These are phyloP conservation scores for Endotrypanum monterogeii DNA, from an alignment of 208 protist genomes.

Conservation along the genomic window DNA sequence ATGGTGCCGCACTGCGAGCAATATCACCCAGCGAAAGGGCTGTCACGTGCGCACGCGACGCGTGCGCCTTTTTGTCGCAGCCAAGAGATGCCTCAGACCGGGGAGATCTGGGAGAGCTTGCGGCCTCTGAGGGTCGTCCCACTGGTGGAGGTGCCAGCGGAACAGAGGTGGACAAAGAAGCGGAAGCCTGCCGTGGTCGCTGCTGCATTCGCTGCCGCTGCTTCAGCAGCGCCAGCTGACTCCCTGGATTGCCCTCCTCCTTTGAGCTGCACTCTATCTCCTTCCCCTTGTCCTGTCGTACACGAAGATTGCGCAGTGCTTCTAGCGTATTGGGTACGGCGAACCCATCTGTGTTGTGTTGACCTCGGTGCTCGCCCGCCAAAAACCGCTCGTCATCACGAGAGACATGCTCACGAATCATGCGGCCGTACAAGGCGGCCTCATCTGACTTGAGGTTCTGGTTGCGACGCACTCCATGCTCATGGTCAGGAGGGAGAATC, in stretches of 20 bases:
- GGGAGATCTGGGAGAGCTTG: constrained; percentile 8
- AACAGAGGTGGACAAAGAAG: constrained; percentile 5
- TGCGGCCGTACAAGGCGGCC: constrained; percentile 33
- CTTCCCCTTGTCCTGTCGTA: constrained; percentile 16
- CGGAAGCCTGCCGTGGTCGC: constrained; percentile 1
- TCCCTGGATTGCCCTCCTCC: constrained; percentile 19
- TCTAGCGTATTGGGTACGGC: constrained; percentile 76
- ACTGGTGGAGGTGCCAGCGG: not conserved
- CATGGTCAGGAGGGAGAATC: constrained; percentile 9
- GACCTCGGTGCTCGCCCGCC: constrained; percentile 18
- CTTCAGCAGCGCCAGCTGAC: constrained; percentile 67
- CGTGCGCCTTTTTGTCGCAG: constrained; percentile 1
- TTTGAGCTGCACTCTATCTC: not conserved
- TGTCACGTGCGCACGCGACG: constrained; percentile 15
- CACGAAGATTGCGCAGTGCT: constrained; percentile 50
- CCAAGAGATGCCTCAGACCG: constrained; percentile 1
- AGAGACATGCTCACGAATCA: constrained; percentile 31
- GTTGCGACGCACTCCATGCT: constrained; percentile 6
- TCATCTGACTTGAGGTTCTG: constrained; percentile 24
- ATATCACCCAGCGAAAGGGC: constrained; percentile 40
- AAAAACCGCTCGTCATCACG: constrained; percentile 30
- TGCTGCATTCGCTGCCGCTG: constrained; percentile 43
- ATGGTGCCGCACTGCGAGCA: not conserved
- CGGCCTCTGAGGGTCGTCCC: constrained; percentile 6
- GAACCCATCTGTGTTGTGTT: constrained; percentile 14